Base-by-base conservation (phyloP, 495 filamentous ascomycete species). In the Penicillium salamii region DNA sequence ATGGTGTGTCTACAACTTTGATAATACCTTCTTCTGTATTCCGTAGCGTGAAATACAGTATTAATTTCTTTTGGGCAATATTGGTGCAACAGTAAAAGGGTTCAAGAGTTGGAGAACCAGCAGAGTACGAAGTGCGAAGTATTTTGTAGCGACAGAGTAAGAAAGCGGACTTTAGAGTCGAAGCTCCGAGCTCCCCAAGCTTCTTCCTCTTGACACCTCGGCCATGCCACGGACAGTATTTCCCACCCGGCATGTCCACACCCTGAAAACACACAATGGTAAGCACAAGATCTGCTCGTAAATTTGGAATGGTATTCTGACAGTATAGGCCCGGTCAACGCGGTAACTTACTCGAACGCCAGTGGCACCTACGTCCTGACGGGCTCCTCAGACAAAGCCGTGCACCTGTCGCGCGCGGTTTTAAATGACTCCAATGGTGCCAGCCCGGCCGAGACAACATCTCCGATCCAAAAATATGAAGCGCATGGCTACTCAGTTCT, bases 401-500 rank as follows among this genome's bases (percentile, higher is more conserved):
- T 96, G 63, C 83, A 89, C 42, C 83, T 96, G 14, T 93, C 91
- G 67, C 88, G 87, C 55, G 78, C 84, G 3, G 61, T 77, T 21
- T 70, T 77, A 7, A 69, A 46, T 50, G 71, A 71, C 38, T 48
- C 69, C 15, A 62, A 47, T 15, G 5, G 70, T 49, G 56, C 40
- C 53, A 62, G 66, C 34, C 49, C 68, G 18, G 38, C 61, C 39
- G 62, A 74, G 46, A 70, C 72, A 18, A 76, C 62, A 8, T 58
- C 67, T 14, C 84, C 89, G 0, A 86, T 97, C 68, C 90, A 96
- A 65, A 85, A 82, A 37, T 97, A 95, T 75, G 71, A 86, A 46
- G 87, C 88, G 2, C 93, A 98, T 74, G 89, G 88, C 55, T 91
- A 97, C 78, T 85, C 86, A 36, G 86, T 98, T 34, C 86, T 96